phyloP scores from a whole-genome alignment of 805 yeast species.

The Peterozyma xylosa region DNA sequence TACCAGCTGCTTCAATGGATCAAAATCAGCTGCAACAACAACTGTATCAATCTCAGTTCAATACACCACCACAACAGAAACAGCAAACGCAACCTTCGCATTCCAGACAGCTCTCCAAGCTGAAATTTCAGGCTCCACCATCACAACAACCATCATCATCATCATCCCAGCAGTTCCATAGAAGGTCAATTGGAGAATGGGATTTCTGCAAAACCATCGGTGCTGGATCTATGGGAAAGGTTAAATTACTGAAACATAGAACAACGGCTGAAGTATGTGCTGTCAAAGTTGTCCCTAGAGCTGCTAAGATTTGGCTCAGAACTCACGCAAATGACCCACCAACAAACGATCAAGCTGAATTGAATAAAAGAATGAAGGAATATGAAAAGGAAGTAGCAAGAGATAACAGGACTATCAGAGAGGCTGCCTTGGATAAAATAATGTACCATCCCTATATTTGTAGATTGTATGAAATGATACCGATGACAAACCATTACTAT shows the following conservation, averaged over 20 bases:
- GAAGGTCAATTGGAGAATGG: constrained; percentile 95
- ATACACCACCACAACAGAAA: constrained; percentile 4
- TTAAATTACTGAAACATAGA: constrained; percentile 84
- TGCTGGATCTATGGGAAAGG: constrained; percentile 99
- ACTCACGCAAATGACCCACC: constrained; percentile 59
- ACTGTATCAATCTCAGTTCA: constrained; percentile 15
- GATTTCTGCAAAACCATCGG: constrained; percentile 92
- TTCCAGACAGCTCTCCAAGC: background rate
- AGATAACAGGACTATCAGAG: constrained; percentile 88
- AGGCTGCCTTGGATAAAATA: constrained; percentile 88
- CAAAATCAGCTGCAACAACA: constrained; percentile 5
- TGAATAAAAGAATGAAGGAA: constrained; percentile 57
- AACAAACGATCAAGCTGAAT: constrained; percentile 49
- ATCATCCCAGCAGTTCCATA: constrained; percentile 49
- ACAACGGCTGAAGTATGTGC: constrained; percentile 80
- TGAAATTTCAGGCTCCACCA: constrained; percentile 3
- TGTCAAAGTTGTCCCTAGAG: constrained; percentile 88
- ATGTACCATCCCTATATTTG: constrained; percentile 91
- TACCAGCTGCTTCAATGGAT: constrained; percentile 6
- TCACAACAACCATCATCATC: constrained; percentile 7
- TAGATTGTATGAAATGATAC: constrained; percentile 84
- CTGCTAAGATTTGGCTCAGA: constrained; percentile 68
- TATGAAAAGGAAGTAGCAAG: constrained; percentile 79
- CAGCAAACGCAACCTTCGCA: constrained; percentile 5
- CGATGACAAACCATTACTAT: constrained; percentile 95